Percentiles rank a stretch among this genome's conserved stretches.
Conservation (phyloP, 176 grass and related monocot species). For the Chloris gayana region DNA sequence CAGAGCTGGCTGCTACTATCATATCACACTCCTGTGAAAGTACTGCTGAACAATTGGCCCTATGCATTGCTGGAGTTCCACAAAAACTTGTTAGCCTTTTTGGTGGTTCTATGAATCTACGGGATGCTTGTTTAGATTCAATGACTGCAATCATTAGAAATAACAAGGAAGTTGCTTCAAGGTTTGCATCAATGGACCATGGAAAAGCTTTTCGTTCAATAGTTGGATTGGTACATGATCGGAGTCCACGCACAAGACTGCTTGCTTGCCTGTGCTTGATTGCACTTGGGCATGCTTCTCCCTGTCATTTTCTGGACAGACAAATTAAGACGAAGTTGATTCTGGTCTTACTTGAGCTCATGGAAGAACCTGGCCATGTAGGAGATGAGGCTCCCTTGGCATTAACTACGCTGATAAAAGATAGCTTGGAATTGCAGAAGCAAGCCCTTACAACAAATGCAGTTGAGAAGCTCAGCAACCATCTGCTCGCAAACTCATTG, state of each 20-base stretch:
- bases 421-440: slow-evolving; percentile 87
- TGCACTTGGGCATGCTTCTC: slow-evolving; percentile 69
- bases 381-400: slow-evolving; percentile 93
- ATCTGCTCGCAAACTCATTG: slow-evolving; percentile 58
- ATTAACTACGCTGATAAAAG: slow-evolving; percentile 80
- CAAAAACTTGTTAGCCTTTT: slow-evolving; percentile 81
- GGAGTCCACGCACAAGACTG: slow-evolving; percentile 82
- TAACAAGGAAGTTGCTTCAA: slow-evolving; percentile 74
- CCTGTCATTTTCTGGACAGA: slow-evolving; percentile 65
- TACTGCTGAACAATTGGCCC: slow-evolving; percentile 70
- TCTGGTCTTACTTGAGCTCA: slow-evolving; percentile 82
- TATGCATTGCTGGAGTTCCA: slow-evolving; percentile 74
- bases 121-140: slow-evolving; percentile 85
- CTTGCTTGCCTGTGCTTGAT: slow-evolving; percentile 93
- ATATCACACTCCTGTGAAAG: slow-evolving; percentile 83
- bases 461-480: slow-evolving; percentile 76
- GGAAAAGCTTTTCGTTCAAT: slow-evolving; percentile 83
- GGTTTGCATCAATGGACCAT: slow-evolving; percentile 71
- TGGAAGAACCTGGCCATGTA: slow-evolving; percentile 77
- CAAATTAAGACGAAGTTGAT: slow-evolving; percentile 95
- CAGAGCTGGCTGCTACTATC: slow-evolving; percentile 88
- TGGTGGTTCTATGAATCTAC: slow-evolving; percentile 80
- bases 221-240: slow-evolving; percentile 72
- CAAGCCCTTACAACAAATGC: slow-evolving; percentile 73
- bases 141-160: slow-evolving; percentile 79